These are phyloP conservation scores for Yamadazyma kanchanaburiensis DNA, from an alignment of 1,139 yeast genomes.

Conservation along the genomic window DNA sequence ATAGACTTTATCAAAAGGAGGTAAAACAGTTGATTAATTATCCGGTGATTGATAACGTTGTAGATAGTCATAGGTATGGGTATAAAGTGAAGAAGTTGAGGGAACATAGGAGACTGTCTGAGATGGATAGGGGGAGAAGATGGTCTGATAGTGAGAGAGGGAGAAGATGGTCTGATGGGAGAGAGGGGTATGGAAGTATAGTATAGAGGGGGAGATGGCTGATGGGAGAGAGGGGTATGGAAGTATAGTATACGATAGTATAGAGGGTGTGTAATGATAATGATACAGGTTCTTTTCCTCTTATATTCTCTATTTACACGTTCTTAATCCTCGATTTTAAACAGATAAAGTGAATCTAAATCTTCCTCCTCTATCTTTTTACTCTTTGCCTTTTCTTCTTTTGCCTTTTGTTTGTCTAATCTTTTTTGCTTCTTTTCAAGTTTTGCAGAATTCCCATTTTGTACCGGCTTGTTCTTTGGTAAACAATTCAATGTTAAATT, in stretches of 20 bases:
- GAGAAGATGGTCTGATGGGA: too few species aligned
- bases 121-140: conserved; percentile 11
- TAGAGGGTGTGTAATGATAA: too few species aligned
- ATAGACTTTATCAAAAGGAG: conserved; percentile 35
- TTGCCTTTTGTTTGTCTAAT: conserved; percentile 12
- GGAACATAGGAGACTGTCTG: conserved; percentile 14
- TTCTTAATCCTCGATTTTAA: conserved; percentile 36
- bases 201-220: too few species aligned
- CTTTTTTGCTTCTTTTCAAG: conserved; percentile 14
- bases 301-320: too few species aligned
- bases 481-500: conserved; percentile 17
- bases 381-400: conserved; percentile 4
- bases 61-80: conserved; percentile 42
- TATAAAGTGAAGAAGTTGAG: conserved; percentile 41
- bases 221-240: too few species aligned
- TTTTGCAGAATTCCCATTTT: conserved; percentile 13
- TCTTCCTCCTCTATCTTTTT: conserved; percentile 26
- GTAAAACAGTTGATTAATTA: conserved; percentile 36
- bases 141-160: too few species aligned
- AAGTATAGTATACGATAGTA: conserved; percentile 12
- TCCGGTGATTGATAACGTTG: conserved; percentile 44
- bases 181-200: too few species aligned
- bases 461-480: conserved; percentile 13
- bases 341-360: conserved; percentile 40
- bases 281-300: too few species aligned